A percentile compares a stretch with the other conserved stretches of the same genome.
Evolutionary conservation across 176 grass and related monocot genomes (phyloP).

Genomic region (Canna indica): DNA sequence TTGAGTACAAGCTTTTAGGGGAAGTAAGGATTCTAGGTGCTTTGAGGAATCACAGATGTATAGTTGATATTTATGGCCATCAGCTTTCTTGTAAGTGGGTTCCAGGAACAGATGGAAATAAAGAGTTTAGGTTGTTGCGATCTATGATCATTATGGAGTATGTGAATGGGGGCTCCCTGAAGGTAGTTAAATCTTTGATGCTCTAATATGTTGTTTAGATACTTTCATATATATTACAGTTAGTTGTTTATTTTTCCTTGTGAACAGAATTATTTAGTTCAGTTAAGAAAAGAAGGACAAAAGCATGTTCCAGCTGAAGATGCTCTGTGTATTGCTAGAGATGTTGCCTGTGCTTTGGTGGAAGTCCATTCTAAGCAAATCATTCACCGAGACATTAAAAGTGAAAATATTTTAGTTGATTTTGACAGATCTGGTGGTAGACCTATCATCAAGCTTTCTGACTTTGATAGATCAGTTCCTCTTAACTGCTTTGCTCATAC

Average conservation of each 20-base stretch:
- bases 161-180: constrained; percentile 84
- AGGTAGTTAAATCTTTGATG: constrained; percentile 33
- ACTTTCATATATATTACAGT: not conserved
- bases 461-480: constrained; percentile 83
- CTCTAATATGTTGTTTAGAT: not conserved
- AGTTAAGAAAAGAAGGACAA: constrained; percentile 58
- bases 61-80: constrained; percentile 88
- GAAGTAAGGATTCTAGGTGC: constrained; percentile 91
- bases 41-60: constrained; percentile 71
- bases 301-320: constrained; percentile 55
- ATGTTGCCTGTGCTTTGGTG: constrained; percentile 62
- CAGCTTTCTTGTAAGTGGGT: constrained; percentile 92
- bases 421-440: constrained; percentile 29
- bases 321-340: constrained; percentile 64
- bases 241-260: not conserved
- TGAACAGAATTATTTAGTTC: constrained; percentile 59
- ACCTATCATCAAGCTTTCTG: constrained; percentile 71
- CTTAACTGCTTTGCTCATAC: constrained; percentile 63
- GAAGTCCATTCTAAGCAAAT: constrained; percentile 80
- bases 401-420: constrained; percentile 85
- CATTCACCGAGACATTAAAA: constrained; percentile 97
- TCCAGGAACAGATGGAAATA: constrained; percentile 40
- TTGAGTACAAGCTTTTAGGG: constrained; percentile 71
- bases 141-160: constrained; percentile 90
- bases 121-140: constrained; percentile 71